Evolutionary conservation across 371 early-diverging fungal species (phyloP).

Genomic region (Coemansia sp.): DNA sequence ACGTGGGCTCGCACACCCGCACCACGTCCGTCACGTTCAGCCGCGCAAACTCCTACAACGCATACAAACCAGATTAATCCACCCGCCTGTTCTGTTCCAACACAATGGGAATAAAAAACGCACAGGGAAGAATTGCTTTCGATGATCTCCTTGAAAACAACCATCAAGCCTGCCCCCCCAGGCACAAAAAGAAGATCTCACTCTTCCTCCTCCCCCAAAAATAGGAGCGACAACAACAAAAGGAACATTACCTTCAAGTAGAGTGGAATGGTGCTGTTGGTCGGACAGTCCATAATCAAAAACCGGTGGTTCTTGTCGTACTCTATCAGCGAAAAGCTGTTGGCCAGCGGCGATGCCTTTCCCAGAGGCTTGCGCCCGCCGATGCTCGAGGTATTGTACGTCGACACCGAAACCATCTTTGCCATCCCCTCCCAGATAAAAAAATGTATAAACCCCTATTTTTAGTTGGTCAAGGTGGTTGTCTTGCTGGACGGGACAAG

Average conservation of each 20-base stretch:
- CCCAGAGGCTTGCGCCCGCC: conserved; percentile 46
- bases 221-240: background rate
- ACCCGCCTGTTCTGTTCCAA: background rate
- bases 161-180: no score
- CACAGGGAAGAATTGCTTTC: no score
- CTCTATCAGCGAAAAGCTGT: conserved; percentile 49
- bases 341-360: conserved; percentile 41
- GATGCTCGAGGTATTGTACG: conserved; percentile 35
- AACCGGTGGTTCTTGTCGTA: conserved; percentile 61
- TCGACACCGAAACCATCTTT: conserved; percentile 43
- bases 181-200: background rate
- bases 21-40: conserved; percentile 81
- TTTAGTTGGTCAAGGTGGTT: background rate
- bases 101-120: background rate
- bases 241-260: conserved; percentile 60
- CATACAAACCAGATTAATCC: background rate
- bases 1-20: conserved; percentile 90
- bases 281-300: conserved; percentile 88
- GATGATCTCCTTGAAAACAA: no score
- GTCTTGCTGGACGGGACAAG: background rate
- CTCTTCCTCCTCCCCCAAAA: conserved; percentile 6
- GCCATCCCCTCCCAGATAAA: conserved; percentile 7
- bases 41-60: conserved; percentile 61
- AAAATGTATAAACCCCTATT: background rate
- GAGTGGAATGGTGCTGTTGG: conserved; percentile 73